Evolutionary conservation across 108 stramenopile genomes (phyloP), one percentile per base, ranked within the genome.

Genomic region (Cyclostephanos invisitatus): DNA sequence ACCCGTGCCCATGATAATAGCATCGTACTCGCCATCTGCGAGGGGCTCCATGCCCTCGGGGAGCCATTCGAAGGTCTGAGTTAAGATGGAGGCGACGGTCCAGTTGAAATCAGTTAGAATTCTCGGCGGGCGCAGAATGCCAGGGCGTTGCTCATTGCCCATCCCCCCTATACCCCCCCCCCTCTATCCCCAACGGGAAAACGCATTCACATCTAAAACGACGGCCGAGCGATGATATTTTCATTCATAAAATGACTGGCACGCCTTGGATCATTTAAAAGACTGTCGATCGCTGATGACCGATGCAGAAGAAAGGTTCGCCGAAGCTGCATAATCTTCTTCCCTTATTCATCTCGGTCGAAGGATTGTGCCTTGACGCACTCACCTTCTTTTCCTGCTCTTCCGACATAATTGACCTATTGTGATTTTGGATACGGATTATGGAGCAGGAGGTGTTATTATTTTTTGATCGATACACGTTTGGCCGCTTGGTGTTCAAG

Each of bases 21-120:
- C 96, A 81, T 99, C 99, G 83, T 99, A 99, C 78, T 99, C 96
- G 5, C 98, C 99, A 77, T 99, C 99, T 8, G 99, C 99, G 22
- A 99, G 83, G 35, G 96, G 72, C 62, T 95, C 91, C 84, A 93
- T 96, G 56, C 96, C 96, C 65, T 92, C 92, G 9, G 92, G 92
- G 61, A 96, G 87, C 95, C 95, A 96, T 54, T 92, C 90, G 72
- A 91, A 93, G 32, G 82, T 85, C 85, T 86, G 62, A 42, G 46
- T 27, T 11, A 32, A 42, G n/a, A 40, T 44, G 54, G 44, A 17
- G 3, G 48, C 20, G 15, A 10, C 8, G 40, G 60, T 61, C 2
- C 27, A 35, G 29, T 35, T 12, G 50, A 55, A 37, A 56, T 68
- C 15, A n/a, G 9, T 22, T 29, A 50, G 67, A 27, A 1, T 37